phyloP scores from a whole-genome alignment of 2,329 filamentous ascomycete genomes.

The Diaporthe australafricana region DNA sequence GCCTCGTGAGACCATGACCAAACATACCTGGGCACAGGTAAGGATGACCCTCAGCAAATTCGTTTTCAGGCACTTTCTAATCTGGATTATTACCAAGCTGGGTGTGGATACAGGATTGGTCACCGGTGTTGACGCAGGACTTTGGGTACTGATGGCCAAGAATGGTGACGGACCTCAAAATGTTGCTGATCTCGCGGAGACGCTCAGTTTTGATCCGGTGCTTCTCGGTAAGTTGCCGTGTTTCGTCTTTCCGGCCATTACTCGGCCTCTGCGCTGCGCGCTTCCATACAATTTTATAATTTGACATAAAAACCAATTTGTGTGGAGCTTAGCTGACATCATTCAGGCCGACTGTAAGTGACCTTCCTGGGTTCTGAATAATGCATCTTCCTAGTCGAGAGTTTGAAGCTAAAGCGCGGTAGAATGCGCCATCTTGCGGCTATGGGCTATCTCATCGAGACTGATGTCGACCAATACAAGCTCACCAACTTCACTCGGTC shows the following conservation, averaged over 20 bases:
- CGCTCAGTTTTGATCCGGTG: constrained; percentile 43
- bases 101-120: not conserved
- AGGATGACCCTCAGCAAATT: not conserved
- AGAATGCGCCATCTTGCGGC: constrained; percentile 51
- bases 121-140: constrained; percentile 48
- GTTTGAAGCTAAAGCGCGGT: not conserved
- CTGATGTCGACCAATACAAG: constrained; percentile 49
- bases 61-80: not conserved
- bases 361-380: not conserved
- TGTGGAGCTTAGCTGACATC: not conserved
- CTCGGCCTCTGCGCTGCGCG: not conserved
- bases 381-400: not conserved
- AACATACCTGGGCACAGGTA: constrained; percentile 54
- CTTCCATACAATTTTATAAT: not conserved
- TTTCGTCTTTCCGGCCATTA: not conserved
- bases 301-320: not conserved
- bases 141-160: constrained; percentile 50
- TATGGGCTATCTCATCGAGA: constrained; percentile 54
- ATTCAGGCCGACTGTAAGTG: not conserved
- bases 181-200: constrained; percentile 46
- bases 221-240: constrained; percentile 42
- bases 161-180: constrained; percentile 47
- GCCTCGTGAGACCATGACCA: constrained; percentile 60
- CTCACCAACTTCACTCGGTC: constrained; percentile 53
- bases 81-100: not conserved